phyloP scores from a whole-genome alignment of 805 yeast genomes.

The Pichia paraexigua region DNA sequence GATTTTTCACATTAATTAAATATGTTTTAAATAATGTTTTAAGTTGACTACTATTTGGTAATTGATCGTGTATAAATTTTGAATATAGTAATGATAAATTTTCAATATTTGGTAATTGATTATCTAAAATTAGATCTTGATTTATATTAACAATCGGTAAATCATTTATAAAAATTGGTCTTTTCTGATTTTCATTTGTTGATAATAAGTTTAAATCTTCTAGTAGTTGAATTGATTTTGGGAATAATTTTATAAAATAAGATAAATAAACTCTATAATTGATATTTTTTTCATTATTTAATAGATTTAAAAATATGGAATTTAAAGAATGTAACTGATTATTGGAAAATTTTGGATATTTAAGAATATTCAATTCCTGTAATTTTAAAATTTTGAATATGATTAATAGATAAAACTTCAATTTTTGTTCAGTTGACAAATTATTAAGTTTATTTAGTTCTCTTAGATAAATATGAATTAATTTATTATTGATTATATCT shows the following conservation, averaged over 20 bases:
- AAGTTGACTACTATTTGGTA: constrained; percentile 2
- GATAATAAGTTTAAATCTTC: constrained; percentile 1
- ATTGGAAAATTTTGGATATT: not conserved
- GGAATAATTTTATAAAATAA: constrained; percentile 11
- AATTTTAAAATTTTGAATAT: constrained; percentile 5
- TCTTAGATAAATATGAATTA: constrained; percentile 4
- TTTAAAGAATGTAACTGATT: constrained; percentile 9
- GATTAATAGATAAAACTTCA: constrained; percentile 12
- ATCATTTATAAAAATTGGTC: not conserved
- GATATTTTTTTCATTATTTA: constrained; percentile 6
- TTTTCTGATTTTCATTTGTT: not conserved
- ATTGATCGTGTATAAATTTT: constrained; percentile 5
- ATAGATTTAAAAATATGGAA: constrained; percentile 7
- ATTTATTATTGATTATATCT: not conserved
- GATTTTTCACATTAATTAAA: not conserved
- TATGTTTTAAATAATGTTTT: constrained; percentile 7
- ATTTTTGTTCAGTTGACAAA: not conserved
- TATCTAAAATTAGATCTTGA: not conserved
- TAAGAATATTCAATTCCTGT: not conserved
- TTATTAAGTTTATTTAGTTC: constrained; percentile 3
- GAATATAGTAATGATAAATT: constrained; percentile 10
- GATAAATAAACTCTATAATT: constrained; percentile 6
- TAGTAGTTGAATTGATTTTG: constrained; percentile 5
- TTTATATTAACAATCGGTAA: constrained; percentile 9
- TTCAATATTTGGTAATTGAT: constrained; percentile 1